Base-by-base conservation (phyloP, 2,329 filamentous ascomycete genomes). In the Cladosporium sp. region DNA sequence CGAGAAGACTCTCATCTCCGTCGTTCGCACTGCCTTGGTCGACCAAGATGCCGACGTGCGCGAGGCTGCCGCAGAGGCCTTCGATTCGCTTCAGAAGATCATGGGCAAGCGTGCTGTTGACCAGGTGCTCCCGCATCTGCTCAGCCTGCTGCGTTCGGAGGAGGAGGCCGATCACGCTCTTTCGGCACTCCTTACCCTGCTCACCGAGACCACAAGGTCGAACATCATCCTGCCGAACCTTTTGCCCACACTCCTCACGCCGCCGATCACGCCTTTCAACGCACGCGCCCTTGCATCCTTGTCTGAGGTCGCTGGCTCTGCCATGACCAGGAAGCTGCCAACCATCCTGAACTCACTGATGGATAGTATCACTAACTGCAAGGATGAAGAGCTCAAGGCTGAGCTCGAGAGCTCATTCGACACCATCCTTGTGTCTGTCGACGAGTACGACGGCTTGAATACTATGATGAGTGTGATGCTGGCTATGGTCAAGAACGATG, bases 211-310 rank as follows among this genome's bases (percentile, higher is more conserved):
- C 13, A 93, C 89, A 7, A 82, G 93, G 56, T 95, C 92, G 18
- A 99, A 96, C 68, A 91, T 96, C 60, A 99, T 99, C 62, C 75
- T 99, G 52, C 95, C 93, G 17, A 96, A 95, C 69, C 84, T 99
- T 50, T 89, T 99, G 54, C 93, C 95, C 1, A 97, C 91, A 2
- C 80, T 99, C 27, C 88, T 95, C 53, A 86, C 88, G 7, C 85
- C 89, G 48, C 93, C 93, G 1, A 96, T 99, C 60, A 88, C 90
- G 22, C 82, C 86, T 1, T 99, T 99, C 79, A 96, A 99, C 65
- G 93, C 95, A 53, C 90, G 86, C 67, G 93, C 93, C 11, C 75
- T 99, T 57, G 93, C 93, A 32, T 97, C 93, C 20, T 73, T 99
- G 61, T 91, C 95, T 43, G 85, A 91, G 69, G 95, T 99, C 44